phyloP scores from a whole-genome alignment of 2,329 filamentous ascomycete genomes.

The Aspergillus tubingensis region DNA sequence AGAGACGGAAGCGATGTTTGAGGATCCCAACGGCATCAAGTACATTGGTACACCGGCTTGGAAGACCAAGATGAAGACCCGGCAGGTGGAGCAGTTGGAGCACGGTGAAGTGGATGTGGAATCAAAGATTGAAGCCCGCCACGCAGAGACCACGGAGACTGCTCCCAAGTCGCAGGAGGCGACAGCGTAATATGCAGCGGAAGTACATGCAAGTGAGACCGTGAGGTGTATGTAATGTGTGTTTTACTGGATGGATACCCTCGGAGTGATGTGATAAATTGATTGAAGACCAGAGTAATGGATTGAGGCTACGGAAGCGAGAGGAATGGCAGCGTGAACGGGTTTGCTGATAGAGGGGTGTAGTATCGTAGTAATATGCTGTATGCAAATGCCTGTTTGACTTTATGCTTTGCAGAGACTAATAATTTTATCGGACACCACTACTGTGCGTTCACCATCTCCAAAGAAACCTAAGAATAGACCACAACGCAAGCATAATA shows the following conservation, averaged over 20 bases:
- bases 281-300: background rate
- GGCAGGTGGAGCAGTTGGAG: constrained; percentile 15
- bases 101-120: background rate
- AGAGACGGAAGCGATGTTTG: constrained; percentile 73
- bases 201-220: background rate
- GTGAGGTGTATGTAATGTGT: background rate
- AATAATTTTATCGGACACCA: too few species aligned
- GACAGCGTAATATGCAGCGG: background rate
- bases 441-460: too few species aligned
- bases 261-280: background rate
- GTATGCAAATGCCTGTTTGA: too few species aligned
- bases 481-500: too few species aligned
- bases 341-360: too few species aligned
- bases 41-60: constrained; percentile 39
- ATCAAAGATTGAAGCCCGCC: background rate
- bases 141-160: background rate
- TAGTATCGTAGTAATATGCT: too few species aligned
- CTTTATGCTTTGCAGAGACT: too few species aligned
- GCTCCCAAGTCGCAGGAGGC: background rate
- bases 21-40: constrained; percentile 32
- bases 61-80: constrained; percentile 38
- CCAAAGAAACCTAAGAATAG: too few species aligned
- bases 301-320: background rate
- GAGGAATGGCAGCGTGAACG: too few species aligned
- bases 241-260: background rate